Conservation (phyloP, 164 flowering plant genomes). For the Nymphaea colorata region DNA sequence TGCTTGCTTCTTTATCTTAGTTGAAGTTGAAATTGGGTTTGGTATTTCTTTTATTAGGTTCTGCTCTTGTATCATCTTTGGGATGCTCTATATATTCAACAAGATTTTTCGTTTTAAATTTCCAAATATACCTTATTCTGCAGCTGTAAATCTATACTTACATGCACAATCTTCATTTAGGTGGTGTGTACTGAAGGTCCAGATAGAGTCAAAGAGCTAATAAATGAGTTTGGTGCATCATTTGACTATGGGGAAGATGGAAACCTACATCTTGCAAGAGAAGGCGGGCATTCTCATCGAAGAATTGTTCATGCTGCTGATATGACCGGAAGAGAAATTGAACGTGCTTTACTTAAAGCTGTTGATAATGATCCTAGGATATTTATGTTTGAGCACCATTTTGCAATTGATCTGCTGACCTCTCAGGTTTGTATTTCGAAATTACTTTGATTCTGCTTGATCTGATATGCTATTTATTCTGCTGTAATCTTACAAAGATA, state of each 20-base stretch:
- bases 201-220: conserved; percentile 79
- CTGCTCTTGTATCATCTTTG: not conserved
- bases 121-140: not conserved
- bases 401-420: conserved; percentile 89
- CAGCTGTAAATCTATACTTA: conserved; percentile 4
- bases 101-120: not conserved
- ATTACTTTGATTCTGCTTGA: not conserved
- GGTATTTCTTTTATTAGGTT: not conserved
- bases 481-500: not conserved
- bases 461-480: not conserved
- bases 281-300: conserved; percentile 92
- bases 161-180: conserved; percentile 22
- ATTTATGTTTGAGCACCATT: conserved; percentile 73
- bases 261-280: conserved; percentile 88
- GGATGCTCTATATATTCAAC: not conserved
- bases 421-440: conserved; percentile 42
- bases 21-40: not conserved
- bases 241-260: conserved; percentile 99
- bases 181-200: conserved; percentile 99
- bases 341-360: conserved; percentile 80
- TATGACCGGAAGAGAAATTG: conserved; percentile 98
- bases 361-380: conserved; percentile 68
- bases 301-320: conserved; percentile 98
- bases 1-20: no score
- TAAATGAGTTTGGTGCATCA: conserved; percentile 83